These are phyloP conservation scores for Neurospora crassa DNA, from an alignment of 2,329 filamentous ascomycete species.

Conservation along the genomic window DNA sequence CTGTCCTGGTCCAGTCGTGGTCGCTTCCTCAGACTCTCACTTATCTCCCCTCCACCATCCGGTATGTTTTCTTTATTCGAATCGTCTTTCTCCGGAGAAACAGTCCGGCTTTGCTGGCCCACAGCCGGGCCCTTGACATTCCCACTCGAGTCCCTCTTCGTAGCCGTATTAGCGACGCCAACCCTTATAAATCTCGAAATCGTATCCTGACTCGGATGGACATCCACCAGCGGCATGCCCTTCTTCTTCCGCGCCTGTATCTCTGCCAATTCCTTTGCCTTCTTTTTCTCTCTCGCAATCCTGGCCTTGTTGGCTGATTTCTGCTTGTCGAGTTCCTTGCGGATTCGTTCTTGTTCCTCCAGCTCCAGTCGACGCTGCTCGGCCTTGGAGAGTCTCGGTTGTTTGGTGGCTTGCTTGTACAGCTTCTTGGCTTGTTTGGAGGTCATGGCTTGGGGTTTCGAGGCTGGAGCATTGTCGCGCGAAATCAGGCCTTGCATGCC, in stretches of 20 bases:
- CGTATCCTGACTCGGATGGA: constrained; percentile 47
- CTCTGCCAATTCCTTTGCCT: constrained; percentile 40
- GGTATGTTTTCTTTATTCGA: not conserved
- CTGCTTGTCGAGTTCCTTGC: constrained; percentile 41
- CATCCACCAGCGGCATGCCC: constrained; percentile 43
- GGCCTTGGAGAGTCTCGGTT: constrained; percentile 31
- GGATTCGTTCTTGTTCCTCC: constrained; percentile 45
- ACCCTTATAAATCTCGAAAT: constrained; percentile 40
- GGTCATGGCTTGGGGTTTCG: constrained; percentile 31
- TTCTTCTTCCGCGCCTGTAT: constrained; percentile 40
- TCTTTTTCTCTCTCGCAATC: constrained; percentile 43
- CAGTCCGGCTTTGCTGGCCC: not conserved
- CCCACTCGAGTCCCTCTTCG: not conserved
- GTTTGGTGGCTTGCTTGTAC: constrained; percentile 32
- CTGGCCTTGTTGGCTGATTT: constrained; percentile 38
- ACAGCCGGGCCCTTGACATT: not conserved
- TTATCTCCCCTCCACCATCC: not conserved
- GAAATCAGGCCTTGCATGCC: constrained; percentile 15
- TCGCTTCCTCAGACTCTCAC: not conserved
- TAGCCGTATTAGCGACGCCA: not conserved
- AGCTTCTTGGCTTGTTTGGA: constrained; percentile 38
- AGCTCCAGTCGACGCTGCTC: constrained; percentile 32
- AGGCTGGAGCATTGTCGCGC: constrained; percentile 7
- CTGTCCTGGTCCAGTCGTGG: not conserved
- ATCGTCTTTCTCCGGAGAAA: not conserved